Percentiles rank a stretch among this genome's conserved stretches.
Conservation (phyloP, 192 early-diverging fungal species). For the Coemansia sp. region DNA sequence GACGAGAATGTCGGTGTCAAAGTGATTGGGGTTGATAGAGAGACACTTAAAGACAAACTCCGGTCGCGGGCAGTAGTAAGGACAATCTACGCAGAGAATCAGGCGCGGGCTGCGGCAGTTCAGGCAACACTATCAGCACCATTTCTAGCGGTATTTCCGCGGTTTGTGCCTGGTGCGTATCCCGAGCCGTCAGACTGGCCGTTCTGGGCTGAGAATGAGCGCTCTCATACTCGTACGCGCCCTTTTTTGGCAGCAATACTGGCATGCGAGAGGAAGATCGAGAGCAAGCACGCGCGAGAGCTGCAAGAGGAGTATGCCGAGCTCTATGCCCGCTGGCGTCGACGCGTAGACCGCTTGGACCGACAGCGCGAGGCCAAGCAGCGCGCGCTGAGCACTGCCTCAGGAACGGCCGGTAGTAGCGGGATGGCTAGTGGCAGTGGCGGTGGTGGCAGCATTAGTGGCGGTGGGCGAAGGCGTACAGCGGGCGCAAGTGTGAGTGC, state of each 20-base stretch:
- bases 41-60: constrained; percentile 6
- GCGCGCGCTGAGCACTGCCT: constrained; percentile 8
- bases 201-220: constrained; percentile 42
- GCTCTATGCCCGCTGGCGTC: constrained; percentile 43
- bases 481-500: neutral
- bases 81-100: constrained; percentile 41
- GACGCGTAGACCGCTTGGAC: constrained; percentile 46
- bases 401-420: neutral
- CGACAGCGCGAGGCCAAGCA: constrained; percentile 45
- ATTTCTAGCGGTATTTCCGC: constrained; percentile 31
- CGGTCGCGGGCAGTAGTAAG: constrained; percentile 7
- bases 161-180: constrained; percentile 37
- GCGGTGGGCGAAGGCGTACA: constrained; percentile 16
- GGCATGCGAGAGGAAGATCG: constrained; percentile 16
- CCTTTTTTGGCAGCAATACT: constrained; percentile 29
- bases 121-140: constrained; percentile 25
- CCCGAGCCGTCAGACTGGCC: constrained; percentile 42
- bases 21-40: neutral
- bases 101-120: constrained; percentile 23
- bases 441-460: constrained; percentile 1
- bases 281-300: constrained; percentile 13
- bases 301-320: constrained; percentile 44
- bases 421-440: neutral
- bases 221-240: constrained; percentile 18
- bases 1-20: neutral